A percentile compares a stretch with the other conserved stretches of the same genome.
These are phyloP conservation scores for Backusella luteola DNA, from an alignment of 192 early-diverging fungal species.

Conservation along the genomic window DNA sequence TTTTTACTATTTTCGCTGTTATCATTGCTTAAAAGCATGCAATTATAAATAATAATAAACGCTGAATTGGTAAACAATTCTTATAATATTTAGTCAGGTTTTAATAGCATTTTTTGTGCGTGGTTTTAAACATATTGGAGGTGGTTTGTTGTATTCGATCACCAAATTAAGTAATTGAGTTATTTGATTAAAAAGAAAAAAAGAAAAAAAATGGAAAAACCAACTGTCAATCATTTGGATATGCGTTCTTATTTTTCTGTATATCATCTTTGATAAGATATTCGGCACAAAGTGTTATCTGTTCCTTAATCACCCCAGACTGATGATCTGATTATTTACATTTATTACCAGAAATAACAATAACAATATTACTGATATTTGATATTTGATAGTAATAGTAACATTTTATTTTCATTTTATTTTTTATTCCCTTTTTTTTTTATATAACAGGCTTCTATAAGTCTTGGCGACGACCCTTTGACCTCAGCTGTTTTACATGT, in stretches of 20 bases:
- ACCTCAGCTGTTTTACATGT: neutral
- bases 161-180: neutral
- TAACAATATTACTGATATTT: too few species aligned
- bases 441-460: neutral
- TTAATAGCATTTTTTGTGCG: neutral
- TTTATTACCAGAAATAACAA: too few species aligned
- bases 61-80: too few species aligned
- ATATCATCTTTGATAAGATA: neutral
- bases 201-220: neutral
- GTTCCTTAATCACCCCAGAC: neutral
- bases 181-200: neutral
- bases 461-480: conserved; percentile 1
- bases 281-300: neutral
- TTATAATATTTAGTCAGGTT: too few species aligned
- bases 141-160: neutral
- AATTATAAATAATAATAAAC: neutral
- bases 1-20: neutral
- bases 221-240: neutral
- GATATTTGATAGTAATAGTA: neutral
- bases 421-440: neutral
- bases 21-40: neutral
- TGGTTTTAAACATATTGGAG: neutral
- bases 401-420: neutral
- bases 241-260: neutral
- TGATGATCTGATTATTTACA: neutral